These are phyloP conservation scores for Tarenaya hassleriana DNA, from an alignment of 345 rosid species.

Conservation along the genomic window DNA sequence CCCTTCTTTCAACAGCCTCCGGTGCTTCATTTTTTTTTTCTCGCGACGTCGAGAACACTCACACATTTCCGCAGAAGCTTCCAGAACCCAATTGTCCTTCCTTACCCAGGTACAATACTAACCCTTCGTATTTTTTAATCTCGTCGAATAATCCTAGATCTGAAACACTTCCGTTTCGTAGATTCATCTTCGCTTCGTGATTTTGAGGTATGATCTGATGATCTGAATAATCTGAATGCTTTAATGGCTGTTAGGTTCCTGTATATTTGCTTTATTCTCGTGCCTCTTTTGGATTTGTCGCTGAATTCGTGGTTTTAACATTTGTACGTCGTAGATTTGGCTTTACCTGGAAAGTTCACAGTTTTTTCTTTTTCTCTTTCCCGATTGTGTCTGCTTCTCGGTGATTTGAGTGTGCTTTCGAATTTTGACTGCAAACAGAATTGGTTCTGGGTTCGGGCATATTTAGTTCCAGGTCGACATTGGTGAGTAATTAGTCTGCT, in stretches of 20 bases:
- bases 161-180: conserved; percentile 8
- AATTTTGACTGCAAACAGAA: neutral
- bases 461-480: neutral
- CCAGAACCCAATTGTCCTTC: conserved; percentile 16
- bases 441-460: neutral
- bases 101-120: conserved; percentile 31
- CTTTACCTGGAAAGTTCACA: neutral
- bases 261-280: neutral
- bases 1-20: no score
- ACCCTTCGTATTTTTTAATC: neutral
- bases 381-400: neutral
- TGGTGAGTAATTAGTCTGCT: no score
- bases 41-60: conserved; percentile 7
- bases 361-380: neutral
- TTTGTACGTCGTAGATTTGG: neutral
- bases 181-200: neutral
- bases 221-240: neutral
- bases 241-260: conserved; percentile 28
- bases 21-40: neutral
- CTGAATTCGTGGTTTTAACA: neutral
- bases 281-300: neutral
- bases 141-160: conserved; percentile 22
- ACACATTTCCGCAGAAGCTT: conserved; percentile 15
- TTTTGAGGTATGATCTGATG: conserved; percentile 10
- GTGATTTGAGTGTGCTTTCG: neutral